Conservation (phyloP, 345 rosid species). For the Sonneratia caseolaris region DNA sequence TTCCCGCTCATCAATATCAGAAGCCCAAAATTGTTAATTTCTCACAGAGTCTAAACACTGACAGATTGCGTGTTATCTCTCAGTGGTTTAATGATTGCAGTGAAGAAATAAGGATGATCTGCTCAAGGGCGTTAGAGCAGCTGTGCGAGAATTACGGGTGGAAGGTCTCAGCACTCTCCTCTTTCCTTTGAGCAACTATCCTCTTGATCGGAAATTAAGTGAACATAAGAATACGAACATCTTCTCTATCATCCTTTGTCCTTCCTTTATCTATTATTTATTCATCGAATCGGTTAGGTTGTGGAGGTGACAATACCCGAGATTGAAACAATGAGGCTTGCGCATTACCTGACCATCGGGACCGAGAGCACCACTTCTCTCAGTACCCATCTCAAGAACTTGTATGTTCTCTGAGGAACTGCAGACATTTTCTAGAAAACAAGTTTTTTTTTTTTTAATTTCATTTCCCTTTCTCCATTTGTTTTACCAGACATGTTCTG, state of each 20-base stretch:
- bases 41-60: not conserved
- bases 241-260: not conserved
- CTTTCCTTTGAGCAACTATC: not conserved
- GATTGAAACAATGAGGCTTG: constrained; percentile 66
- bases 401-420: constrained; percentile 22
- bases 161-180: constrained; percentile 28
- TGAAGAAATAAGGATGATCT: constrained; percentile 38
- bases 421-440: not conserved
- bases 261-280: not conserved
- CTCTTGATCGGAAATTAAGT: not conserved
- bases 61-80: not conserved
- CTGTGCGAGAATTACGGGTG: constrained; percentile 32
- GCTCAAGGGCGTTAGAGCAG: constrained; percentile 32
- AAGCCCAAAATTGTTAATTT: not conserved
- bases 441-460: too few relatives aligned
- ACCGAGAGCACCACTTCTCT: constrained; percentile 49
- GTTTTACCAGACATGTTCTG: constrained; percentile 6
- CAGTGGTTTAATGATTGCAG: constrained; percentile 73
- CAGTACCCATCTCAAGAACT: constrained; percentile 31
- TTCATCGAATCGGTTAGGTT: constrained; percentile 18
- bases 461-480: not conserved
- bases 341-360: constrained; percentile 60
- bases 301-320: constrained; percentile 63
- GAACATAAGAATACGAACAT: not conserved
- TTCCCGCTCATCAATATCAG: not conserved